Evolutionary conservation across 345 rosid species (phyloP), one percentile per base, ranked within the genome.

Genomic region (Salix udensis): DNA sequence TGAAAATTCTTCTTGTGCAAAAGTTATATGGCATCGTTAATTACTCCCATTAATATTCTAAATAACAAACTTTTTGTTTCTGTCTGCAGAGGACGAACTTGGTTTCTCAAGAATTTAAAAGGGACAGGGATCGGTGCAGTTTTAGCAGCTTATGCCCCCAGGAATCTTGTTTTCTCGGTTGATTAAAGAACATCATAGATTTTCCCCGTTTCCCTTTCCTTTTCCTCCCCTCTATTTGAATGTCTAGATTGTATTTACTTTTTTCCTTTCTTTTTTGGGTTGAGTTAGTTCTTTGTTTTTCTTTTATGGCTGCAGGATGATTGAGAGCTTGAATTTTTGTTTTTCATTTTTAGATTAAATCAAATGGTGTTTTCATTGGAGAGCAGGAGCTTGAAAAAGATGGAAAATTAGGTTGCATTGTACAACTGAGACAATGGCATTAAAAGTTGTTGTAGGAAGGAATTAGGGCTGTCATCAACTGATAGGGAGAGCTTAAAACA

Each of bases 81-180:
- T 81, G 67, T 30, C 15, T 74, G 88, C 88, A 89, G 91, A 67
- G 72, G 73, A 79, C 52, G 76, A 68, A 81, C 79, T 55, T 58
- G 60, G 73, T 78, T 67, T 78, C 74, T 71, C 82, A 76, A 28
- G 72, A 82, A 82, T 85, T 19, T 69, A 80, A 65, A 85, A 81
- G 93, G 97, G 97, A 88, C 89, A 89, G 37, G 92, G 82, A 83
- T 74, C 89, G 85, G 95, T 94, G 92, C 92, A 79, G 90, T 89
- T 90, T 86, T 85, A 87, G 93, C 94, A 89, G 94, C 90, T 87
- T 91, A 92, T 90, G 93, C 87, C 86, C 95, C 91, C 89, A 75
- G 86, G 85, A 84, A 85, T 82, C 78, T 77, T 83, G 82, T 79
- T 74, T 81, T 26, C 76, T 53, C 69, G 74, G 67, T 79, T 71